Base-by-base conservation (phyloP, 2,329 filamentous ascomycete species). In the Fusarium dimerum region DNA sequence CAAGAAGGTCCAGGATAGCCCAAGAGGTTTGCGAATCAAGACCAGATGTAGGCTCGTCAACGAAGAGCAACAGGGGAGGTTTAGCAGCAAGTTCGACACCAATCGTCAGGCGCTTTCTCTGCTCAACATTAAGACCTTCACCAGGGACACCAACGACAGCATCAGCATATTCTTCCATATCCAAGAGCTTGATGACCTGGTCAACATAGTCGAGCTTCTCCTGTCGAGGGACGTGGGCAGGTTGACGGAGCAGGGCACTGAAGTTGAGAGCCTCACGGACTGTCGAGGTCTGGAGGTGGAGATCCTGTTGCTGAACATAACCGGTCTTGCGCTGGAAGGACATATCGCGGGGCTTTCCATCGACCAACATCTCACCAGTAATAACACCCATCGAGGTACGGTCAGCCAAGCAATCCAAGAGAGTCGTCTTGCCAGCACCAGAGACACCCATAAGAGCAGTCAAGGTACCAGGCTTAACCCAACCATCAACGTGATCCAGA, bases 71-170 rank as follows among this genome's bases (percentile, higher is more conserved):
- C 47, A 97, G 79, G 40, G 90, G 86, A 6, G 93, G 93, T 76
- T 94, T 96, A 7, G 93, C 93, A 40, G 91, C 92, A 20, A 97
- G 81, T 70, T 97, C 93, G n/a, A 97, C 92, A 72, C 91, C 93
- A 57, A 97, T 96, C 0, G 92, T 97, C 7, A 97, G 80, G 65
- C 91, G 88, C 72, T 87, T 87, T 46, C 84, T 78, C 70, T 87
- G 84, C 64, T 87, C 84, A 13, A 85, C 82, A 66, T 90, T 90
- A 38, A 90, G 80, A 72, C 90, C 92, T 77, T 95, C 90, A 56
- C 92, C 92, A 6, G 90, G 90, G 29, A 95, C 88, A 79, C 92
- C 93, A 49, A 97, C 90, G 42, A 96, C 80, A 15, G 92, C 92
- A 68, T 96, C 92, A 13, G 92, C 91, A 64, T 94, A 96, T 47